A percentile compares a stretch with the other conserved stretches of the same genome.
These are phyloP conservation scores for Penicillium manginii DNA, from an alignment of 495 filamentous ascomycete genomes.

Conservation along the genomic window DNA sequence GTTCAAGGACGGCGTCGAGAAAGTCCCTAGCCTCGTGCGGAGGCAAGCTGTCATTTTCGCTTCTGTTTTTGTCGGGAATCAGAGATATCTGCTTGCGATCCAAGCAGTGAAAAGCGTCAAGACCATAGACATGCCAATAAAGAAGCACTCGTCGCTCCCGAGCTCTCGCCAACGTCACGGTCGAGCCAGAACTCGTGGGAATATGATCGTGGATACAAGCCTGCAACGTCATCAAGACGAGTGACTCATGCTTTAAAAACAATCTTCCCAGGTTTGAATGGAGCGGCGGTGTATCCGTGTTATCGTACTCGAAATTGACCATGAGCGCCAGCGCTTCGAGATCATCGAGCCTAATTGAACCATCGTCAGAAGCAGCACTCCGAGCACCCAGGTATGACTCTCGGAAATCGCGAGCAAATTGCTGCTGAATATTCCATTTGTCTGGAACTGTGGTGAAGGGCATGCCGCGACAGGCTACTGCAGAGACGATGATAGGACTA, in stretches of 20 bases:
- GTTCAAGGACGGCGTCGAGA: slow-evolving; percentile 13
- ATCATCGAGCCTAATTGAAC: slow-evolving; percentile 16
- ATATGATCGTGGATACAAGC: slow-evolving; percentile 4
- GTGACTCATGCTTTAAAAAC: slow-evolving; percentile 17
- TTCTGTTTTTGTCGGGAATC: slow-evolving; percentile 2
- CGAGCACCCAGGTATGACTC: slow-evolving; percentile 9
- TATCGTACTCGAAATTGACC: slow-evolving; percentile 19
- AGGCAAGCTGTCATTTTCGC: neutral
- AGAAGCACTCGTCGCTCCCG: slow-evolving; percentile 13
- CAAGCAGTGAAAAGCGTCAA: slow-evolving; percentile 20
- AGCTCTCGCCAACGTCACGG: slow-evolving; percentile 1
- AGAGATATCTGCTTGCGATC: slow-evolving; percentile 19
- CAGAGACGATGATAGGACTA: slow-evolving; percentile 12
- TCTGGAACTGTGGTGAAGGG: slow-evolving; percentile 11
- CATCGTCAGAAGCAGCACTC: neutral
- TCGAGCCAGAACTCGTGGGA: neutral
- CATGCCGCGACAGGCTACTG: slow-evolving; percentile 21
- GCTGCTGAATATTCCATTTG: slow-evolving; percentile 16
- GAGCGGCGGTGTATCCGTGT: slow-evolving; percentile 2
- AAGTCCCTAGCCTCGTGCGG: slow-evolving; percentile 2
- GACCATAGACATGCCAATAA: slow-evolving; percentile 22
- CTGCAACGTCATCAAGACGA: slow-evolving; percentile 17
- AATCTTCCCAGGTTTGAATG: slow-evolving; percentile 7
- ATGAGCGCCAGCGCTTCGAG: slow-evolving; percentile 25
- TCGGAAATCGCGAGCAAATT: slow-evolving; percentile 9